Conservation (phyloP, 2,329 filamentous ascomycete species). For the Alternaria angustiovoidea region DNA sequence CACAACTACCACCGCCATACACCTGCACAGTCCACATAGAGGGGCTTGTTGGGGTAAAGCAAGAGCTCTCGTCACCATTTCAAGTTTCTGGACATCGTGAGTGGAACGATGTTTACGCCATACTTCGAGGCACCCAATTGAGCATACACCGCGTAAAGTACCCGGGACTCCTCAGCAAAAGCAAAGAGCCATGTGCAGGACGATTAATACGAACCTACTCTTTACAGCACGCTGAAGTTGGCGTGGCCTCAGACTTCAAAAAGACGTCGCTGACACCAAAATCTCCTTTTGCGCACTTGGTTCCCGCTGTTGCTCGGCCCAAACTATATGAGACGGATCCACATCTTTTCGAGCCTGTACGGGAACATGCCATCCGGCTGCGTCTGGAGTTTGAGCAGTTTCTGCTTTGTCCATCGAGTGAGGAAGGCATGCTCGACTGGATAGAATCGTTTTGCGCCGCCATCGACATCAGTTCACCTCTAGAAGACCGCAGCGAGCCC, state of each 20-base stretch:
- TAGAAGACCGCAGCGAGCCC: constrained; percentile 69
- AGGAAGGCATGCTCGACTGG: constrained; percentile 73
- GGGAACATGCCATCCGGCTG: constrained; percentile 72
- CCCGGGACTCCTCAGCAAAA: constrained; percentile 54
- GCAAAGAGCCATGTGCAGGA: constrained; percentile 63
- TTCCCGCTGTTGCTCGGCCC: constrained; percentile 51
- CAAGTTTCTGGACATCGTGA: constrained; percentile 68
- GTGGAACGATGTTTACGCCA: constrained; percentile 70
- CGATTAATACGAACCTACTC: constrained; percentile 73
- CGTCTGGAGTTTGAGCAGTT: constrained; percentile 78
- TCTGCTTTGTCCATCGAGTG: constrained; percentile 70
- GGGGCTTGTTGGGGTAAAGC: constrained; percentile 62
- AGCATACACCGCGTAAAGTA: constrained; percentile 71
- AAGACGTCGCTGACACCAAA: constrained; percentile 61
- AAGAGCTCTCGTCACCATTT: constrained; percentile 71
- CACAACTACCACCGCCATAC: constrained; percentile 44
- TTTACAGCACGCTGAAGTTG: constrained; percentile 77
- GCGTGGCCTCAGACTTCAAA: constrained; percentile 75
- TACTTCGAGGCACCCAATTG: constrained; percentile 73
- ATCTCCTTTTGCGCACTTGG: constrained; percentile 56
- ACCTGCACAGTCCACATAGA: constrained; percentile 46
- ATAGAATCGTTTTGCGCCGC: constrained; percentile 72
- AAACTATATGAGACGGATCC: constrained; percentile 57
- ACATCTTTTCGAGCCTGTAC: constrained; percentile 55
- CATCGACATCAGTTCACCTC: constrained; percentile 73